Percentiles rank a stretch among this genome's conserved stretches.
Evolutionary conservation across 768 basidiomycete species (phyloP).

Genomic region (Neoboletus magnificus): DNA sequence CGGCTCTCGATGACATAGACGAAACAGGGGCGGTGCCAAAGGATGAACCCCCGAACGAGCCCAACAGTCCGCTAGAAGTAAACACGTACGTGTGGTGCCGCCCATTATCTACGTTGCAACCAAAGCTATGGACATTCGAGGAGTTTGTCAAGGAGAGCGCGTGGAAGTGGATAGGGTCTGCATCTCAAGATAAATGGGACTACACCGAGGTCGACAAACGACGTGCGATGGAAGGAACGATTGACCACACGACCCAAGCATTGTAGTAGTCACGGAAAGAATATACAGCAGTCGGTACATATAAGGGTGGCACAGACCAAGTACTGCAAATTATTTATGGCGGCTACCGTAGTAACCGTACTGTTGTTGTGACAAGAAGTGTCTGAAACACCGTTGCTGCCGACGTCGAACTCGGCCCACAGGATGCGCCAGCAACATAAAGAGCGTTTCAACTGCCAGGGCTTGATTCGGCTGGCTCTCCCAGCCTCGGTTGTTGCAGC

Average conservation of each 20-base stretch:
- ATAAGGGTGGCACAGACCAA: neutral
- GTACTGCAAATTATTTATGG: neutral
- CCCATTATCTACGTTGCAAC: conserved; percentile 42
- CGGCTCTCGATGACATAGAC: conserved; percentile 27
- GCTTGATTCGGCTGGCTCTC: conserved; percentile 10
- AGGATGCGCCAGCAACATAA: neutral
- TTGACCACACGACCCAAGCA: conserved; percentile 6
- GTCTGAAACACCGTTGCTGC: conserved; percentile 16
- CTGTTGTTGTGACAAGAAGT: neutral
- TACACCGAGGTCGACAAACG: conserved; percentile 54
- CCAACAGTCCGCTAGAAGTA: conserved; percentile 40
- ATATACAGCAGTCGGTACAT: too few relatives aligned
- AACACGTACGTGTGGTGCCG: conserved; percentile 73
- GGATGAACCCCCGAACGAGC: conserved; percentile 39
- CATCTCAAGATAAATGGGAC: conserved; percentile 34
- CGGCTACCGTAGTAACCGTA: neutral
- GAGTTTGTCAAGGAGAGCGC: conserved; percentile 74
- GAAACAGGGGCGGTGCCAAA: conserved; percentile 35
- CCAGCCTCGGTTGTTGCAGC: conserved; percentile 37
- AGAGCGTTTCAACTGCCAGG: neutral
- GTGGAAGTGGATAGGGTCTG: conserved; percentile 68
- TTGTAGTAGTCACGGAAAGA: too few relatives aligned
- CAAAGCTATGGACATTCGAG: conserved; percentile 77
- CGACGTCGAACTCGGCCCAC: neutral
- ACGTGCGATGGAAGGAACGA: conserved; percentile 38